Evolutionary conservation across 2,329 filamentous ascomycete genomes (phyloP).

Genomic region (Falciphora oryzae): DNA sequence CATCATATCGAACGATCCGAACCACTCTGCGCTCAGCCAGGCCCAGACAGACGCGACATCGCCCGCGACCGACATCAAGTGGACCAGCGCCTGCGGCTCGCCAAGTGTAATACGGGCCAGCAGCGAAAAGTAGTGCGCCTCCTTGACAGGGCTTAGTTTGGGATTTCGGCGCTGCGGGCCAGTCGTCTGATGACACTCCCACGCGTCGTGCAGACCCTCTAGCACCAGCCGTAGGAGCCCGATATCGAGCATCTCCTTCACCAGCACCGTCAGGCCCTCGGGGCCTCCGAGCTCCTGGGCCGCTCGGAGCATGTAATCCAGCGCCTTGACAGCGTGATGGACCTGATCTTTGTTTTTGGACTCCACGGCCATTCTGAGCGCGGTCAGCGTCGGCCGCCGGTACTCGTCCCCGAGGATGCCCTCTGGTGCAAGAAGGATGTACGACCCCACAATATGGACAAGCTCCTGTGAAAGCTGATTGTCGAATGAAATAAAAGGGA

Average conservation of each 20-base stretch:
- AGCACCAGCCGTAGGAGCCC: conserved; percentile 60
- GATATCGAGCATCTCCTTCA: conserved; percentile 58
- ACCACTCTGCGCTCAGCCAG: conserved; percentile 61
- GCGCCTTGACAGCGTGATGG: conserved; percentile 51
- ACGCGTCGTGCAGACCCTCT: conserved; percentile 59
- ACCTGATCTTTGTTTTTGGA: conserved; percentile 52
- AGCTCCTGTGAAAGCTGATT: conserved; percentile 57
- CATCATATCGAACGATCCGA: conserved; percentile 62
- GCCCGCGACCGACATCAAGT: conserved; percentile 42
- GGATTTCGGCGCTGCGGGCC: conserved; percentile 69
- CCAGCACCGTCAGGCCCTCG: conserved; percentile 55
- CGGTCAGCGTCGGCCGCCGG: conserved; percentile 44
- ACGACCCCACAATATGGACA: conserved; percentile 62
- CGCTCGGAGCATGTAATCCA: conserved; percentile 60
- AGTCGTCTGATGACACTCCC: conserved; percentile 72
- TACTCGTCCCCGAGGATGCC: conserved; percentile 54
- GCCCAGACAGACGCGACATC: conserved; percentile 46
- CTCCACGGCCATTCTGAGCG: conserved; percentile 43
- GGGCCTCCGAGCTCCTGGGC: conserved; percentile 57
- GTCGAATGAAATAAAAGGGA: conserved; percentile 62
- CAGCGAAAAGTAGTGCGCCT: conserved; percentile 81
- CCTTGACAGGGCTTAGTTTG: conserved; percentile 66
- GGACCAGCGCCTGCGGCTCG: conserved; percentile 62
- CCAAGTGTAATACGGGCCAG: conserved; percentile 72
- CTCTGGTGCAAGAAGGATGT: conserved; percentile 64